Evolutionary conservation across 23 red algal species (phyloP), one percentile per base, ranked within the genome.

Genomic region (Gracilaria domingensis): DNA sequence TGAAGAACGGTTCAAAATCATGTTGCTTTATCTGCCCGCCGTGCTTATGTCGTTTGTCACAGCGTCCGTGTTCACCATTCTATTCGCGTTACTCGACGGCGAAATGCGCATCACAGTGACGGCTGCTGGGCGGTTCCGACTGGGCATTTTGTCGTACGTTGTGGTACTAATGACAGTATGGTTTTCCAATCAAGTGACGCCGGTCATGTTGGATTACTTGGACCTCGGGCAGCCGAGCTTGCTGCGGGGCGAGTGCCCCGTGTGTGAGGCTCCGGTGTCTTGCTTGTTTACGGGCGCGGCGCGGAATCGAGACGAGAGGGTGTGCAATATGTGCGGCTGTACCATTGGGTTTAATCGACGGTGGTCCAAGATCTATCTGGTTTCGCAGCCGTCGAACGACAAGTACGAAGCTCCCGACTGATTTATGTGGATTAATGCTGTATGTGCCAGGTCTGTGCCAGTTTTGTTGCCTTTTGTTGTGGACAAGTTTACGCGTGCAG

Each of bases 61-160:
- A 25, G 79, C 83, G 26, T 84, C 80, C 13, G 74, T 96, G 17
- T 64, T 96, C 24, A 88, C 95, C 32, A 77, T 98, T 47, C 61
- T 92, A 29, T 98, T 98, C 57, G 88, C 90, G 53, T 93, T 98
- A 9, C 89, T 98, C n/a, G 96, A 98, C 66, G 96, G 96, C 0
- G 91, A 98, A 47, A 91, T 98, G 79, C 38, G 85, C 58, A 89
- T 98, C 51, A 93, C 64, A 20, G 83, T 98, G 12, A 75, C 91
- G 17, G 71, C 89, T 11, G 79, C 85, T 37, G 85, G 91, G 12
- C 84, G 86, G 6, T 75, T 98, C 49, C 93, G 96, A 9, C 78
- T 94, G 18, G 73, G 88, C 13, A 82, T 98, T 25, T 40, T 98
- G 9, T 91, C 87, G 13, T 89, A 93, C 48, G 25, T 98, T 18